Conservation (phyloP, 495 filamentous ascomycete species). For the Hyaloscypha bicolor region DNA sequence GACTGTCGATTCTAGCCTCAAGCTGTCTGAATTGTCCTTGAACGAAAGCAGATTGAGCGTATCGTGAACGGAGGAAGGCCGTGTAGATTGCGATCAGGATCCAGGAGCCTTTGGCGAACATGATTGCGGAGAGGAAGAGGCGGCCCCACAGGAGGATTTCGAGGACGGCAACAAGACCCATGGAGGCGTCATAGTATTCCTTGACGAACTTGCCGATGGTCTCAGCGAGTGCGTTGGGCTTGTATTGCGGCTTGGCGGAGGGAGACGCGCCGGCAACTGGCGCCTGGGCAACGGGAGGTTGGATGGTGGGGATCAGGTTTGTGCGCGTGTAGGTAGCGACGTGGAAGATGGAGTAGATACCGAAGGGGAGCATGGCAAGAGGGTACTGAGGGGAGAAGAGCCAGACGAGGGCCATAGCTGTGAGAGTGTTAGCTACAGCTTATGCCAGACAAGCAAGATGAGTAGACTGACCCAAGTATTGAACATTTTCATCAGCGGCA, state of each 20-base stretch:
- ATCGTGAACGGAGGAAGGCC: conserved; percentile 87
- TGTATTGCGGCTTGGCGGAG: conserved; percentile 61
- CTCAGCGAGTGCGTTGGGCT: conserved; percentile 71
- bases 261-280: conserved; percentile 56
- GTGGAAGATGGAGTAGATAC: conserved; percentile 98
- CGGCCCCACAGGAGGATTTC: conserved; percentile 84
- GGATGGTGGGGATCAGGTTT: conserved; percentile 68
- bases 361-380: conserved; percentile 89
- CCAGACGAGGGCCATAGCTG: conserved; percentile 96
- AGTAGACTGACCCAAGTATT: conserved; percentile 81
- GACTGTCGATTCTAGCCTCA: conserved; percentile 73
- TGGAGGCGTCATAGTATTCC: conserved; percentile 90
- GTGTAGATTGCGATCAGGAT: conserved; percentile 84
- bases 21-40: conserved; percentile 75
- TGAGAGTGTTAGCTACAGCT: conserved; percentile 11
- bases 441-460: neutral
- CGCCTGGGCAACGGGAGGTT: conserved; percentile 44
- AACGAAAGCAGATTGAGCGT: conserved; percentile 88
- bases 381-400: conserved; percentile 87
- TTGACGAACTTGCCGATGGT: conserved; percentile 92
- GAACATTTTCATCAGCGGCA: conserved; percentile 90
- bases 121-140: conserved; percentile 72
- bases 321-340: conserved; percentile 81
- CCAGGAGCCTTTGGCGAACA: conserved; percentile 90
- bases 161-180: conserved; percentile 77